Evolutionary conservation across 1,284 basidiomycete genomes (phyloP).

Genomic region (Puccinia brachypodii): DNA sequence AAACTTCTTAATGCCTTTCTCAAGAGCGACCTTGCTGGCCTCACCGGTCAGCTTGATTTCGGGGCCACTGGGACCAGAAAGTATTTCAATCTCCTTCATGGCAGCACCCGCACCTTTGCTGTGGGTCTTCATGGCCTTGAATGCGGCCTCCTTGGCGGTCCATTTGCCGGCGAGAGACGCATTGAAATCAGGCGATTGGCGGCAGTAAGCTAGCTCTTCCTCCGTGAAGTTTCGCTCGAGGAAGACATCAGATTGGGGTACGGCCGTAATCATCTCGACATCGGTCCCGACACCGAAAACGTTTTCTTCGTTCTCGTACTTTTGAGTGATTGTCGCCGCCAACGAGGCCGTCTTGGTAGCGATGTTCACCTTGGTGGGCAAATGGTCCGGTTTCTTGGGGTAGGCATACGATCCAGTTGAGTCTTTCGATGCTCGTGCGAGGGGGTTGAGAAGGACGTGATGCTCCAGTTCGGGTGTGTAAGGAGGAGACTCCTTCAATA

Average conservation of each 20-base stretch:
- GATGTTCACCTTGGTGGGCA: constrained; percentile 40
- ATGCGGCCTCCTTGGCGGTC: constrained; percentile 96
- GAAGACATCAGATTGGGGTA: constrained; percentile 80
- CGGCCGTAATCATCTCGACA: constrained; percentile 80
- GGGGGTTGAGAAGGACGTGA: constrained; percentile 84
- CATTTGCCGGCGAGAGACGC: constrained; percentile 95
- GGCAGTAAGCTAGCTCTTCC: constrained; percentile 82
- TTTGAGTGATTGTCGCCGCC: constrained; percentile 67
- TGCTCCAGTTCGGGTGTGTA: constrained; percentile 84
- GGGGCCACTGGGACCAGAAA: constrained; percentile 62
- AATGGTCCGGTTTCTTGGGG: constrained; percentile 64
- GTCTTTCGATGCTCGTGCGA: constrained; percentile 80
- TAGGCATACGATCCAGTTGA: constrained; percentile 75
- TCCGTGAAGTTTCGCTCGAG: constrained; percentile 89
- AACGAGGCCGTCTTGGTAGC: constrained; percentile 63
- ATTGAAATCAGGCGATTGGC: constrained; percentile 75
- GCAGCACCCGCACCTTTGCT: constrained; percentile 88
- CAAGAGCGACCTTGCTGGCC: constrained; percentile 70
- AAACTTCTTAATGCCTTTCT: constrained; percentile 73
- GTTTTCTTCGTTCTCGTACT: constrained; percentile 54
- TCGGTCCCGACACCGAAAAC: constrained; percentile 55
- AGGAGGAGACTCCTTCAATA: constrained; percentile 92
- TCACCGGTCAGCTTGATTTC: constrained; percentile 70
- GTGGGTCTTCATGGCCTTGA: constrained; percentile 90
- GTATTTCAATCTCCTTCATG: constrained; percentile 95